Evolutionary conservation across 179 eudicot species (phyloP), one percentile per base, ranked within the genome.

Genomic region (Beta lomatogona): DNA sequence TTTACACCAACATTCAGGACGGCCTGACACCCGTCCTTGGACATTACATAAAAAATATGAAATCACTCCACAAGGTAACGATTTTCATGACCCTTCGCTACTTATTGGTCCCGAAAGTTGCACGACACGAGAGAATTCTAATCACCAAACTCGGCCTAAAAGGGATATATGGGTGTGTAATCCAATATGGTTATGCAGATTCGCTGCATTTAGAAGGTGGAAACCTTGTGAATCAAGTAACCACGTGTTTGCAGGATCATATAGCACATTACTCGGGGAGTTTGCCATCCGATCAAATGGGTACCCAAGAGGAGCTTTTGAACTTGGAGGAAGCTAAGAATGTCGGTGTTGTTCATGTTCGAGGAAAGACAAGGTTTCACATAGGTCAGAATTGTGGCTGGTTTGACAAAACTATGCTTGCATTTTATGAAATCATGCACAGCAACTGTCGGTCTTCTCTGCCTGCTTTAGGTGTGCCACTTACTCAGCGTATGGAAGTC

Each of bases 11-110:
- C 81, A 83, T 90, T 54, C 92, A 85, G 84, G 85, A 91, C 52
- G 97, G 98, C 11, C 55, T 94, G 10, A 89, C 98, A 7, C 97
- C 98, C 0, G 86, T 94, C 71, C 85, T 92, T 31, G 87, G 95
- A 0, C 98, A 89, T 65, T 91, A 94, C 85, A 86, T 93, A 19
- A 85, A 90, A 70, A 86, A 91, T 83, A 89, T 86, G 84, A 92
- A 85, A 71, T 93, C 94, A 36, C 85, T 92, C 9, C 94, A 88
- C 76, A 84, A 87, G 74, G 87, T 90, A 41, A 86, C 89, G 28
- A 83, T 94, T 71, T 83, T 94, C 81, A 89, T 87, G 7, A 92
- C 93, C 31, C 85, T 94, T 6, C 79, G 89, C 36, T 86, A 87
- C 73, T 65, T 91, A 59, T 73, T 88, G 65, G 90, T 93, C 69